Base-by-base conservation (phyloP, 129 eudicot genomes). In the Tagetes erecta region DNA sequence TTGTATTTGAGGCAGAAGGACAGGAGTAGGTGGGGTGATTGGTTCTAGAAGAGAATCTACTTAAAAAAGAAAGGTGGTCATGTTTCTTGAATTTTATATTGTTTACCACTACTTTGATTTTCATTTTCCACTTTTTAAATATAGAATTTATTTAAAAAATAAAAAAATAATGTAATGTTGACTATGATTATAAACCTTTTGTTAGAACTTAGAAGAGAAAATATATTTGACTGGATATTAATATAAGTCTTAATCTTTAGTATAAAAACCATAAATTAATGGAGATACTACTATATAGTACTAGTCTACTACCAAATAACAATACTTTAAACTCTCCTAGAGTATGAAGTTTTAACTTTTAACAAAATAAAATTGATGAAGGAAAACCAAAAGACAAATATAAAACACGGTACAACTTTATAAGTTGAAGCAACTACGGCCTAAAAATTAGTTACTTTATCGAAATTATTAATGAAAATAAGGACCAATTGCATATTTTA, bases 11-110 rank as follows among this genome's bases (percentile, higher is more conserved):
- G 66, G 41, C 42, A 34, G 14, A 59, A 52, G n/a, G 41, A 59
- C 12, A 59, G 14, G 8, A 59, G 66, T 77, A 6, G 76, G 81
- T 70, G 71, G 76, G 46, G n/a, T 71, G 76, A 78, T 69, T 49
- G 71, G 65, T 70, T 70, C 81, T 69, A 60, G 80, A 76, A 76
- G 64, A 70, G 27, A 78, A 78, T 78, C 81, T 78, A 36, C 8
- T 68, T 59, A 9, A 68, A 12, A 36, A 56, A 77, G 74, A 68
- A 68, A 68, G 63, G 75, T 69, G 51, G 63, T 70, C 64, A 68
- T 68, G 68, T 45, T 57, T 77, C 64, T 70, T 68, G 6, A 2
- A 60, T 68, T 68, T 57, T 42, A 37, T 37, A 56, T 27, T 59
- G 51, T 33, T 59, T 30, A 39, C 81, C 81, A 68, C 81, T 69